Conservation (phyloP, 768 basidiomycete genomes). For the Pulveroboletus sp. region DNA sequence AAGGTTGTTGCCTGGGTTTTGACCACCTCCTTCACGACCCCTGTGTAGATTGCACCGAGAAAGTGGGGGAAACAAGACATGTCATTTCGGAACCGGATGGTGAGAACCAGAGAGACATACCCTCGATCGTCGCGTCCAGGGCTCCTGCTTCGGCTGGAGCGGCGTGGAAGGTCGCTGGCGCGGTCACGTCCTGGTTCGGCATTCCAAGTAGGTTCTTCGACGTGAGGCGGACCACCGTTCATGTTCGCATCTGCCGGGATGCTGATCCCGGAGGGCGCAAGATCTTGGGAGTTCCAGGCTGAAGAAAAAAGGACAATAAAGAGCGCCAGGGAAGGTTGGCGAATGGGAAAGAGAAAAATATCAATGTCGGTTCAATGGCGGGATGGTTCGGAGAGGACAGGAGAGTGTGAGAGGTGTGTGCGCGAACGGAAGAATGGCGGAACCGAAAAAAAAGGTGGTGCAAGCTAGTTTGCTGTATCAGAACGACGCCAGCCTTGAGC, state of each 20-base stretch:
- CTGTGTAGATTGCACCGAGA: no score
- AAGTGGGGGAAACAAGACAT: no score
- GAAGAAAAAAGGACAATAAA: constrained; percentile 29
- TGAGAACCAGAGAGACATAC: constrained; percentile 36
- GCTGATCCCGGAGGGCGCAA: constrained; percentile 69
- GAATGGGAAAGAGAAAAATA: constrained; percentile 37
- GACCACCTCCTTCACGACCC: constrained; percentile 32
- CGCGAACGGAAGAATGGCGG: constrained; percentile 12
- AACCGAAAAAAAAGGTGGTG: constrained; percentile 11
- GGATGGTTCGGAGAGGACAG: constrained; percentile 25
- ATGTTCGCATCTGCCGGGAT: constrained; percentile 56
- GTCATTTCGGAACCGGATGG: neutral
- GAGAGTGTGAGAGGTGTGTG: constrained; percentile 20
- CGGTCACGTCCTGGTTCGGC: constrained; percentile 34
- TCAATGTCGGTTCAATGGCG: constrained; percentile 40
- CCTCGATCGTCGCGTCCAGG: constrained; percentile 57
- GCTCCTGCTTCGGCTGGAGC: constrained; percentile 78
- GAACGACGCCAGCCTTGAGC: constrained; percentile 35
- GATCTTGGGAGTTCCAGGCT: constrained; percentile 86
- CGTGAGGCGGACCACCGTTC: constrained; percentile 43
- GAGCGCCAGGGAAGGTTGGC: constrained; percentile 10
- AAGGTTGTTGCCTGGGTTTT: constrained; percentile 66
- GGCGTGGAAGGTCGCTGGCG: constrained; percentile 50
- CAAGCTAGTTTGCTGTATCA: constrained; percentile 10
- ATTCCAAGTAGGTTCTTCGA: constrained; percentile 58